A percentile compares a stretch with the other conserved stretches of the same genome.
These are phyloP conservation scores for Veloboletus limbatus DNA, from an alignment of 1,284 basidiomycete genomes.

Conservation along the genomic window DNA sequence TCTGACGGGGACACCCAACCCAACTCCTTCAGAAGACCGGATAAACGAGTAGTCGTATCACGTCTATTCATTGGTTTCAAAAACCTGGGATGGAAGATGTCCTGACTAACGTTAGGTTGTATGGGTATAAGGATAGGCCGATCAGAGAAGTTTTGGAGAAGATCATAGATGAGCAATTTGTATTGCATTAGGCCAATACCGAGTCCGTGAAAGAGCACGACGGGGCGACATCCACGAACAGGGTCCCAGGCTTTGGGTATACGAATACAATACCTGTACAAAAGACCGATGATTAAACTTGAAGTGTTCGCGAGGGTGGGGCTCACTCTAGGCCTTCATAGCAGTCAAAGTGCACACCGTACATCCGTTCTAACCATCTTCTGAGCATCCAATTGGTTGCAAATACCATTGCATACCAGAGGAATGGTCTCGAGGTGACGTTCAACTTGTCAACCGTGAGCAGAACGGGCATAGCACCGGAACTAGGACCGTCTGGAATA, in stretches of 20 bases:
- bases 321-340: slow-evolving; percentile 65
- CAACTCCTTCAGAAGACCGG: slow-evolving; percentile 55
- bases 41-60: slow-evolving; percentile 60
- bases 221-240: slow-evolving; percentile 54
- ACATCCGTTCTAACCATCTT: slow-evolving; percentile 42
- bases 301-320: not conserved
- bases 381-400: slow-evolving; percentile 52
- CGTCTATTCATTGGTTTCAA: slow-evolving; percentile 65
- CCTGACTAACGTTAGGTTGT: slow-evolving; percentile 84
- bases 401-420: slow-evolving; percentile 66
- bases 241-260: slow-evolving; percentile 66
- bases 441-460: slow-evolving; percentile 80
- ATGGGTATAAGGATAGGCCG: slow-evolving; percentile 78
- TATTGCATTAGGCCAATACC: slow-evolving; percentile 80
- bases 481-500: slow-evolving; percentile 63
- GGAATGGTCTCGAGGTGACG: slow-evolving; percentile 66
- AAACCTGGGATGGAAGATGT: slow-evolving; percentile 74
- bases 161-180: slow-evolving; percentile 45
- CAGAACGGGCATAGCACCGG: slow-evolving; percentile 56
- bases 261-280: slow-evolving; percentile 67
- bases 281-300: not conserved
- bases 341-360: slow-evolving; percentile 48
- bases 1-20: slow-evolving; percentile 55
- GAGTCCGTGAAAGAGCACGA: slow-evolving; percentile 86
- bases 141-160: slow-evolving; percentile 55